Base-by-base conservation (phyloP, 306 rosid genomes). In the Luffa acutangula region DNA sequence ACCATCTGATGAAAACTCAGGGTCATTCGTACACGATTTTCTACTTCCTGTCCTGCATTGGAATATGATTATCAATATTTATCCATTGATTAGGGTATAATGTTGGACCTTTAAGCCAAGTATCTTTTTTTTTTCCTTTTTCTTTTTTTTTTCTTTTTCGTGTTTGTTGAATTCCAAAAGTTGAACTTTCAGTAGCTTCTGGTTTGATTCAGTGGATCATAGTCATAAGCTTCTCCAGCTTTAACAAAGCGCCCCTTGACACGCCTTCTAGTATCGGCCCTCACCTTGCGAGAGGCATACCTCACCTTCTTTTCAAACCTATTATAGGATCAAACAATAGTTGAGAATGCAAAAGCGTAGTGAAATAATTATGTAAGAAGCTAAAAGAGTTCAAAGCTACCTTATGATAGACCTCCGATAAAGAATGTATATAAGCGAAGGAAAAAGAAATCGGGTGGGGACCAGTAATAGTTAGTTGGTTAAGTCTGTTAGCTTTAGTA, bases 211-310 rank as follows among this genome's bases (percentile, higher is more conserved):
- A 93, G 62, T 8, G 97, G 97, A 78, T 95, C 99, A 57, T 93
- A 95, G 85, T 95, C 97, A 81, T 86, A 91, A 73, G 80, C 88
- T 60, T 95, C 97, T 34, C 99, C 99, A 17, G 97, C 96, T 89
- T 95, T 95, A 58, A 95, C 91, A 81, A 95, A 93, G 36, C 97
- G 93, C 77, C 99, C 99, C 86, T 95, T 95, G 86, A 93, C 99
- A 17, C 97, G 95, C 85, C 75, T 91, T 84, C 99, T 86, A 63
- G 88, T 87, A 85, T 92, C 99, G 2, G 99, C 99, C 81, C 97
- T 89, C 18, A 92, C 97, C 87, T 95, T 95, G 70, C 97, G 97
- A 80, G 99, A 93, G 80, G 90, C 97, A 67, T 95, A 93, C 77
- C 99, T 86, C 82, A 95, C 97, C 83, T 83, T 90, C 84, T 95